Evolutionary conservation across 2,329 filamentous ascomycete species (phyloP), one percentile per base, ranked within the genome.

Genomic region (Albifimbria verrucaria): DNA sequence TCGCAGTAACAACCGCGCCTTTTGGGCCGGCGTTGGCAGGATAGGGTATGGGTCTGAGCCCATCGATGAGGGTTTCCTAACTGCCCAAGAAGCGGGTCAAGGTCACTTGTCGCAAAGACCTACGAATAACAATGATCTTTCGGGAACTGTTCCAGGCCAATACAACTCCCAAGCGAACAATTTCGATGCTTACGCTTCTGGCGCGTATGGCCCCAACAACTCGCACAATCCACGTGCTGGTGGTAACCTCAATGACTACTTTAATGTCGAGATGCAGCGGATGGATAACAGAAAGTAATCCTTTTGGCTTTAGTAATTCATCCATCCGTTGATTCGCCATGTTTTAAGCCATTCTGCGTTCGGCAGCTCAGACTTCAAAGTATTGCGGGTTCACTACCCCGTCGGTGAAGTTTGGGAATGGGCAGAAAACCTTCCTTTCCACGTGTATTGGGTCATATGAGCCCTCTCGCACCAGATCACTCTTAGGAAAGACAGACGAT

Each of bases 1-100:
- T 0, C 77, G 89, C 46, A 49, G 45, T 22, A 39, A 51, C 36
- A 26, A 51, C n/a, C 15, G 26, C 4, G 48, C 53, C 12, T 57
- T 55, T 44, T 52, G 52, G 52, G 22, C 49, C 12, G 52, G 52
- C 36, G 49, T 52, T 17, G 50, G 50, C 17, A 18, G 18, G 5
- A 18, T 36, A 10, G 46, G 46, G 15, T 48, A 32, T 39, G 18
- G 12, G 12, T 39, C 32, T 39, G 12, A 39, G 18, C 32, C 32
- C 5, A 39, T 15, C 4, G 32, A 39, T 12, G 32, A 39, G 12
- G 32, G 12, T 12, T 39, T 39, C 12, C 4, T 4, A 39, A 39
- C 32, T 12, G 32, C 26, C 9, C 26, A 39, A n/a, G 6, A 39
- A n/a, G 6, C 32, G 32, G 32, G 18, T n/a, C 4, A 5, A 39